Evolutionary conservation across 2,329 filamentous ascomycete genomes (phyloP).

Genomic region (Venturia nashicola): DNA sequence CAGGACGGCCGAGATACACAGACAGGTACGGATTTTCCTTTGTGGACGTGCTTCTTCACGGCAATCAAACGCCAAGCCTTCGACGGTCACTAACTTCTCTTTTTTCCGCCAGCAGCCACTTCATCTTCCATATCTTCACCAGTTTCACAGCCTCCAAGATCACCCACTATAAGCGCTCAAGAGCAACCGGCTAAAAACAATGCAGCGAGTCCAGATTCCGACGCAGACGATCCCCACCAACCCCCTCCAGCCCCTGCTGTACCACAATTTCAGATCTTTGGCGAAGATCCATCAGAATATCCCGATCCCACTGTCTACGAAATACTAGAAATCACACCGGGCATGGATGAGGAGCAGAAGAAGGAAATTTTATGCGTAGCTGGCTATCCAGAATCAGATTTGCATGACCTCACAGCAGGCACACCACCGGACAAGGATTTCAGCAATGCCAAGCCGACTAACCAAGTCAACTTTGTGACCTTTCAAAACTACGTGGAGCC

Average conservation of each 20-base stretch:
- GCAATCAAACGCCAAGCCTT: neutral
- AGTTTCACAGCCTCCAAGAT: conserved; percentile 30
- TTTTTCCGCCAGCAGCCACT: conserved; percentile 17
- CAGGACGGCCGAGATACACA: conserved; percentile 50
- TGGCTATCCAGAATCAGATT: conserved; percentile 66
- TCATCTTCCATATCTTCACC: conserved; percentile 28
- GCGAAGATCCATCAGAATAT: conserved; percentile 83
- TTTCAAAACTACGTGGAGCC: conserved; percentile 90
- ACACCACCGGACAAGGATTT: conserved; percentile 90
- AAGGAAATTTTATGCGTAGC: conserved; percentile 82
- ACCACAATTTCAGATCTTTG: conserved; percentile 74
- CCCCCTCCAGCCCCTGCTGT: conserved; percentile 48
- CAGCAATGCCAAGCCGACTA: conserved; percentile 81
- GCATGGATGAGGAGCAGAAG: conserved; percentile 74
- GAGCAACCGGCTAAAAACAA: conserved; percentile 17
- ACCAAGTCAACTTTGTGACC: conserved; percentile 86
- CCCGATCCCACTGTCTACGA: conserved; percentile 89
- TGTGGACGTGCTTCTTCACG: conserved; percentile 14
- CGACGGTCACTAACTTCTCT: neutral
- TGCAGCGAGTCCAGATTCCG: conserved; percentile 21
- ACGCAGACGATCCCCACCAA: conserved; percentile 44
- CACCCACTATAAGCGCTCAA: conserved; percentile 40
- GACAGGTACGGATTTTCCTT: conserved; percentile 33
- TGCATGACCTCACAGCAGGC: conserved; percentile 76
- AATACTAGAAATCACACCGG: conserved; percentile 61